Base-by-base conservation (phyloP, 805 yeast genomes). In the Maudiozyma barnettii region DNA sequence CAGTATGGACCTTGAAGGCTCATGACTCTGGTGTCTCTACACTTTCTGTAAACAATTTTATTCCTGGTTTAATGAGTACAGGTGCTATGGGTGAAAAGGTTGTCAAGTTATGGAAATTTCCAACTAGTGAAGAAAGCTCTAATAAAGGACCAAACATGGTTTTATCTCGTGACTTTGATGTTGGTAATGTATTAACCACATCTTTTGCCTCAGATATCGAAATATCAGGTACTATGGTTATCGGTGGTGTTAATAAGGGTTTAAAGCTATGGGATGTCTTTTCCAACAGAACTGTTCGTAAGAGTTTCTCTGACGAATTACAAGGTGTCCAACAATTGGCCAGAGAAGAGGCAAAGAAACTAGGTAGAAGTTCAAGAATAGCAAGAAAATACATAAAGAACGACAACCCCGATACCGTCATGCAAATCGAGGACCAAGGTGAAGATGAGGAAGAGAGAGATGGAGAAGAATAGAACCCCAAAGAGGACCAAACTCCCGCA, bases 1-100 rank as follows among this genome's bases (percentile, higher is more conserved):
- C 97, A 18, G 58, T 91, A 30, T 93, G 99, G 99, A 87, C 95
- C 2, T 73, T 93, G 56, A 96, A 93, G 66, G 98, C 98, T 2
- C 99, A 93, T 64, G 98, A 93, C 68, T 78, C 95, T 2, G 97
- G 95, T 51, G 83, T 93, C 51, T 83, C 96, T 4, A 74, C 91
- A 2, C 74, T 93, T 55, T 83, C 82, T 54, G 75, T 82, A 35
- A 90, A 87, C 67, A 61, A 63, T 22, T 76, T 71, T 60, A 63
- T 88, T 30, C 81, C 82, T 22, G 93, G 91, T 18, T 68, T 86
- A 73, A 66, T 93, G 60, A 79, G 81, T 21, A 87, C 98, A 1
- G 82, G 93, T 44, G 95, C 96, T 5, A 84, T 85, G 89, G 86
- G 90, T 47, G 99, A 93, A 58, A 86, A 85, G 66, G 67, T 69